Evolutionary conservation across 129 eudicot species (phyloP).

Genomic region (Arctium lappa): DNA sequence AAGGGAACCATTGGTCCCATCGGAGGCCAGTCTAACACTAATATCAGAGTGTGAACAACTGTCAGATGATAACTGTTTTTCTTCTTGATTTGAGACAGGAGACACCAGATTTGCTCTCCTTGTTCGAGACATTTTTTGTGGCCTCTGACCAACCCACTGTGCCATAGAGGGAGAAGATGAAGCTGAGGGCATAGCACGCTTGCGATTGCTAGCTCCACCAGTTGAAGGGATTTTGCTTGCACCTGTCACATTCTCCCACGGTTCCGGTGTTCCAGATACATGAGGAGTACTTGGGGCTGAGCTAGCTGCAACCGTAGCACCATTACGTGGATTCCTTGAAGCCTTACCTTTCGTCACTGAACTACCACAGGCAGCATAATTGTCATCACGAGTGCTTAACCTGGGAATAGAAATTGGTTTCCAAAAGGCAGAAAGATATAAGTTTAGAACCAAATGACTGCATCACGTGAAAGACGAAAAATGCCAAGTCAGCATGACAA

Average conservation of each 20-base stretch:
- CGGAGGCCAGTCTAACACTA: conserved; percentile 43
- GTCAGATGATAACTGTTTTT: conserved; percentile 53
- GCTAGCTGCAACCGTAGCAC: conserved; percentile 48
- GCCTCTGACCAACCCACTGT: conserved; percentile 95
- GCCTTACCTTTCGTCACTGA: conserved; percentile 77
- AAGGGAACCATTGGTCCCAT: conserved; percentile 43
- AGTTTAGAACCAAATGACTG: background rate
- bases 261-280: conserved; percentile 54
- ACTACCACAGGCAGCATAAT: conserved; percentile 41
- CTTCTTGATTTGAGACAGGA: conserved; percentile 76
- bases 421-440: background rate
- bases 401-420: conserved; percentile 28
- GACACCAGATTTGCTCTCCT: conserved; percentile 82
- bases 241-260: conserved; percentile 59
- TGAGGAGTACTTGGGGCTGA: conserved; percentile 55
- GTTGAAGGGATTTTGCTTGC: conserved; percentile 44
- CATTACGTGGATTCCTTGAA: conserved; percentile 62
- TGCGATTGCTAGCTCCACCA: conserved; percentile 51
- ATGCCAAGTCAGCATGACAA: background rate
- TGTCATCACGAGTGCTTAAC: conserved; percentile 61
- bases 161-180: conserved; percentile 79
- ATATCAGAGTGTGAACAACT: conserved; percentile 72
- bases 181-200: conserved; percentile 60
- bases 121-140: conserved; percentile 79
- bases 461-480: background rate